phyloP scores from a whole-genome alignment of 441 rosid genomes.

The Geranium incanum region DNA sequence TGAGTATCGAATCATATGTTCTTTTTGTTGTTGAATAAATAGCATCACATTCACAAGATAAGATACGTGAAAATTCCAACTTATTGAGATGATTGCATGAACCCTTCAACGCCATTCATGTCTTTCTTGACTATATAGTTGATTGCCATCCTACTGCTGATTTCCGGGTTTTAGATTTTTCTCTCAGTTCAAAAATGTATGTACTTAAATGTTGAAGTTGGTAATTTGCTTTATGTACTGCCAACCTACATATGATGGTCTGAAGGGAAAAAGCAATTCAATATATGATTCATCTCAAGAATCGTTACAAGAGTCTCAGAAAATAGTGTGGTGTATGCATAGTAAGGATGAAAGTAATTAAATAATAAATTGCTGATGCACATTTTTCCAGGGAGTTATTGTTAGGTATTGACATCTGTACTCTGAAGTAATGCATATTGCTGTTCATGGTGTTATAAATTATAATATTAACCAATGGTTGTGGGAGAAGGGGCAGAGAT shows the following conservation, averaged over 20 bases:
- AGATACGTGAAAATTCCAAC: background rate
- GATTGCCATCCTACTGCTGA: background rate
- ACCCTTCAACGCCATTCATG: background rate
- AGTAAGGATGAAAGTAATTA: background rate
- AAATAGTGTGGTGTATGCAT: background rate
- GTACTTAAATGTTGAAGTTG: conserved; percentile 3
- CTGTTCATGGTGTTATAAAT: conserved; percentile 6
- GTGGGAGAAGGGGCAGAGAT: background rate
- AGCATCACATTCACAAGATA: background rate
- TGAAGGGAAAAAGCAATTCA: background rate
- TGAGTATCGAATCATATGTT: background rate
- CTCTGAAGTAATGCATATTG: background rate
- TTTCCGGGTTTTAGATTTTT: conserved; percentile 1
- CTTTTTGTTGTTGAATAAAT: background rate
- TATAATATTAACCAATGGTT: background rate
- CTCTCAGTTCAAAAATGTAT: background rate
- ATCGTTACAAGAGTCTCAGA: conserved; percentile 1
- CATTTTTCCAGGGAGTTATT: background rate
- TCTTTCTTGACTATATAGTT: conserved; percentile 6
- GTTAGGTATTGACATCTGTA: background rate
- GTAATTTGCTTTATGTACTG: background rate
- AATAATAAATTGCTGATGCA: background rate
- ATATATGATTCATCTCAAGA: background rate
- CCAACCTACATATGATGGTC: background rate
- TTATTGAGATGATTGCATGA: background rate